These are phyloP conservation scores for Dendryphion nanum DNA, from an alignment of 2,329 filamentous ascomycete species.

Conservation along the genomic window DNA sequence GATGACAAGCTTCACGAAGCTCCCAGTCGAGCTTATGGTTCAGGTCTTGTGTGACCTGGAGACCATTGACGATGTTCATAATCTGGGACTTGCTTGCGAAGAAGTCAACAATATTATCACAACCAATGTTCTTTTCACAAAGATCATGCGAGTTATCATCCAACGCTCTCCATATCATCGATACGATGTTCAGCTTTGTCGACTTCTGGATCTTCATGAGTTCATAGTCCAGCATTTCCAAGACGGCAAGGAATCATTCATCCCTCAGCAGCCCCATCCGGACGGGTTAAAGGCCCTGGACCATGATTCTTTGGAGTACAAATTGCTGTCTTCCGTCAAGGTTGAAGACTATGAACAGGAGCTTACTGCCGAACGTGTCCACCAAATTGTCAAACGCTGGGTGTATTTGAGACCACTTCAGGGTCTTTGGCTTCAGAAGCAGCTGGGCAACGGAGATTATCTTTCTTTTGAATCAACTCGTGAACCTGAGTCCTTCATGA, in stretches of 20 bases:
- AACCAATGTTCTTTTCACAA: slow-evolving; percentile 11
- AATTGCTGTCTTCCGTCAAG: too few relatives aligned
- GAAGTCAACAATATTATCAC: slow-evolving; percentile 10
- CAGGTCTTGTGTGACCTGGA: slow-evolving; percentile 15
- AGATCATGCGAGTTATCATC: slow-evolving; percentile 26
- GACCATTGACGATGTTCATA: slow-evolving; percentile 27
- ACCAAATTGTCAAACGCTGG: slow-evolving; percentile 23
- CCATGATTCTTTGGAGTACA: too few relatives aligned
- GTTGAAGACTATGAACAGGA: too few relatives aligned
- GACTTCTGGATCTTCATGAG: slow-evolving; percentile 15
- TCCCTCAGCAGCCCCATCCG: too few relatives aligned
- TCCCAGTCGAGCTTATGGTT: slow-evolving; percentile 19
- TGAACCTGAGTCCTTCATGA: slow-evolving; percentile 4
- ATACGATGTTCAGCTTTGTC: slow-evolving; percentile 21
- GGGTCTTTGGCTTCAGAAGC: slow-evolving; percentile 17
- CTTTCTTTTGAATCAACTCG: slow-evolving; percentile 9
- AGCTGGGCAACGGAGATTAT: slow-evolving; percentile 13
- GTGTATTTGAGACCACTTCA: slow-evolving; percentile 22
- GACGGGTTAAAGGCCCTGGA: too few relatives aligned
- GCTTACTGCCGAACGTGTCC: too few relatives aligned
- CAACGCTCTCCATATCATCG: slow-evolving; percentile 13
- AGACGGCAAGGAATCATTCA: too few relatives aligned
- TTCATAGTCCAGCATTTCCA: slow-evolving; percentile 16
- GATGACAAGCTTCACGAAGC: slow-evolving; percentile 11
- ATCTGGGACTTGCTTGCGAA: slow-evolving; percentile 17